Conservation (phyloP, 2,329 filamentous ascomycete species). For the Acrocalymma vagum region DNA sequence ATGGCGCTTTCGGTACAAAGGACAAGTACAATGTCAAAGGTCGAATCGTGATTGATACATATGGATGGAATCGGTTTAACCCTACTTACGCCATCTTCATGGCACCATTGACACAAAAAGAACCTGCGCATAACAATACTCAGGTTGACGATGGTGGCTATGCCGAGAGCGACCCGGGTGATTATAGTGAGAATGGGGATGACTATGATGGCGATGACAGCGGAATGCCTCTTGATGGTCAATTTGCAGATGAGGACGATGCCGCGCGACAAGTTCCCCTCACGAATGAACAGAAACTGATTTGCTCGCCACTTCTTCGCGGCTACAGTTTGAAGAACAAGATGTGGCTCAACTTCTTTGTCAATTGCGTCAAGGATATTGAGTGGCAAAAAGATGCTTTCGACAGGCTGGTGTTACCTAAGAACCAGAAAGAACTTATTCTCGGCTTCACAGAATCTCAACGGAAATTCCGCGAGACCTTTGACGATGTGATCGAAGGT, state of each 20-base stretch:
- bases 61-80: constrained; percentile 61
- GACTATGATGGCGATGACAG: constrained; percentile 22
- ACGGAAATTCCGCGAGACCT: constrained; percentile 28
- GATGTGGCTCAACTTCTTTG: constrained; percentile 37
- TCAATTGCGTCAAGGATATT: constrained; percentile 39
- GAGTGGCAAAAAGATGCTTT: constrained; percentile 40
- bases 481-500: constrained; percentile 47
- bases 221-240: constrained; percentile 16
- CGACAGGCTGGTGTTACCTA: constrained; percentile 35
- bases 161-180: constrained; percentile 6
- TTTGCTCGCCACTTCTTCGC: constrained; percentile 34
- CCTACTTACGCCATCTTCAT: constrained; percentile 51
- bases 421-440: constrained; percentile 42
- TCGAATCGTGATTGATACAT: constrained; percentile 60
- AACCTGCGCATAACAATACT: constrained; percentile 8
- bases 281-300: constrained; percentile 36
- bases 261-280: constrained; percentile 20
- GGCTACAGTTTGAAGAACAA: constrained; percentile 38
- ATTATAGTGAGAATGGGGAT: constrained; percentile 1
- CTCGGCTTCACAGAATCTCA: constrained; percentile 42
- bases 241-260: constrained; percentile 23
- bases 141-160: constrained; percentile 9
- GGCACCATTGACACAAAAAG: constrained; percentile 44
- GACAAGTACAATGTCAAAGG: constrained; percentile 57
- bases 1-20: constrained; percentile 41